Evolutionary conservation across 2,329 filamentous ascomycete species (phyloP).

Genomic region (Fusarium palustre): DNA sequence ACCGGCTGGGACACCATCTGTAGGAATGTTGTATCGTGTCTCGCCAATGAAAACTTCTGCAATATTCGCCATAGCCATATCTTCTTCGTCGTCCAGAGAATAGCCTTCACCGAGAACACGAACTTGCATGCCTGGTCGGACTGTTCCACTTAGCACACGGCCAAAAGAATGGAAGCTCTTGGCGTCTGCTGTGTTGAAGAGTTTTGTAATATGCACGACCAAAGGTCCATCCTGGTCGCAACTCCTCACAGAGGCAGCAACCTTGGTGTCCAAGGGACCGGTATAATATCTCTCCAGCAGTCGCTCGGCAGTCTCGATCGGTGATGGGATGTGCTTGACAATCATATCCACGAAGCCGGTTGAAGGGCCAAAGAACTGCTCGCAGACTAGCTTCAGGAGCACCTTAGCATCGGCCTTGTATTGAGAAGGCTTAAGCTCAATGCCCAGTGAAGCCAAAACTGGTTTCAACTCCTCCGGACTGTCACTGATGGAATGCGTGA

Average conservation of each 20-base stretch:
- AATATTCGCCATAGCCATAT: constrained; percentile 90
- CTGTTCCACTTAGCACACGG: constrained; percentile 91
- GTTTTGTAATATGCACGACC: constrained; percentile 91
- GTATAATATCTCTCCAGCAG: constrained; percentile 91
- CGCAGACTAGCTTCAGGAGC: constrained; percentile 88
- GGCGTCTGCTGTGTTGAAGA: constrained; percentile 92
- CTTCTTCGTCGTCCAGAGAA: constrained; percentile 96
- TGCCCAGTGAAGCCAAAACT: constrained; percentile 83
- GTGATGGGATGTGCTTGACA: constrained; percentile 88
- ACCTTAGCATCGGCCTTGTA: constrained; percentile 91
- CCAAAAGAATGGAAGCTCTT: constrained; percentile 91
- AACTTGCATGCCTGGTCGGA: constrained; percentile 82
- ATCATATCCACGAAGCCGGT: constrained; percentile 97
- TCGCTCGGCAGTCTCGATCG: constrained; percentile 78
- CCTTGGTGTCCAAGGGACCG: constrained; percentile 84
- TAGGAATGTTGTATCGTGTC: constrained; percentile 91
- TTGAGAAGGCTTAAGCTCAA: constrained; percentile 90
- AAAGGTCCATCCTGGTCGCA: constrained; percentile 92
- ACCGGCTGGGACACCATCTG: constrained; percentile 91
- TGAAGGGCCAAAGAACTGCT: constrained; percentile 93
- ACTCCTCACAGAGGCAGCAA: constrained; percentile 80
- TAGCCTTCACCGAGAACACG: constrained; percentile 95
- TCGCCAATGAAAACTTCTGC: constrained; percentile 90
- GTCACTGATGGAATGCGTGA: constrained; percentile 93
- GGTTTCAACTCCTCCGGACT: constrained; percentile 85